Evolutionary conservation across 2,329 filamentous ascomycete species (phyloP), one percentile per base, ranked within the genome.

Genomic region (Clonostachys chloroleuca): DNA sequence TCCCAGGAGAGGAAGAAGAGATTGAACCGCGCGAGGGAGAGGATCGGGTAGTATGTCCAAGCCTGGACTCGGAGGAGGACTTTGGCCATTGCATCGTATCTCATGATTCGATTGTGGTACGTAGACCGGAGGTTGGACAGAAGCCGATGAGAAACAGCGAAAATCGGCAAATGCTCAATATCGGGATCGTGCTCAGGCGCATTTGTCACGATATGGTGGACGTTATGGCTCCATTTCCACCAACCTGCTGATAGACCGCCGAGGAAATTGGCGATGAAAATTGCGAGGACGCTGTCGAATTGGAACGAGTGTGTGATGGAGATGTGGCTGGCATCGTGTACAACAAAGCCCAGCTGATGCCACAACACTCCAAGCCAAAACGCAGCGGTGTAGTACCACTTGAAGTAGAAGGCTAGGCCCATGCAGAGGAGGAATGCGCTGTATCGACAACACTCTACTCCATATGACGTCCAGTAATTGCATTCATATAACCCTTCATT

Each of bases 171-270:
- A 63, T 96, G 87, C 63, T 92, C 83, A 56, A 96, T 97, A 63
- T 97, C 92, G 0, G 94, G 92, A 62, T 97, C 92, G 62, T 97
- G 92, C 65, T 96, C 94, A 13, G 92, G 89, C 41, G 87, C 87
- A 65, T 97, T 97, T n/a, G 94, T 97, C 45, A 97, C 87, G 56
- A 97, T 91, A 61, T 97, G 92, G 63, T 97, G 92, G 9, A 96
- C 91, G 60, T 97, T 97, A 67, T 97, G 92, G 63, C 84, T 96
- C 51, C 83, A 80, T 69, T 97, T 97, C 92, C 94, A 99, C 94
- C 94, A 99, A 41, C 92, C 89, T 46, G 96, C 70, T 24, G 90
- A 96, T 34, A 99, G 69, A 0, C 94, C 94, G 35, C 94, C 94
- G 17, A 94, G 72, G 57, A 87, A 97, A 63, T 96, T 87, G 46